Conservation (phyloP, 495 filamentous ascomycete genomes). For the Achaetomiella virescens region DNA sequence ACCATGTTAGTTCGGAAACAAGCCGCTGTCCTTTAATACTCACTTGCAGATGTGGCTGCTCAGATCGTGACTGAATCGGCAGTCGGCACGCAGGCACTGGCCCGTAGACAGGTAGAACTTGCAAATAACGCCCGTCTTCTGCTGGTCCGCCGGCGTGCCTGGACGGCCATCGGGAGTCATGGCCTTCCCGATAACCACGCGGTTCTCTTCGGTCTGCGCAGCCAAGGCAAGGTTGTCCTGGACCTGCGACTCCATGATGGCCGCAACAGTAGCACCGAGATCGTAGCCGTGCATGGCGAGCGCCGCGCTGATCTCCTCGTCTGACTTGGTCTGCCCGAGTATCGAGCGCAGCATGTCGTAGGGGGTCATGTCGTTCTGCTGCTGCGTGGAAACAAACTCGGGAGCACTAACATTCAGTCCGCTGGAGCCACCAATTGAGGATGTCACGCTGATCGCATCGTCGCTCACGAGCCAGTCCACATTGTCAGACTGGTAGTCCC, state of each 20-base stretch:
- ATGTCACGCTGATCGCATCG: slow-evolving; percentile 73
- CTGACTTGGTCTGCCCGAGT: slow-evolving; percentile 76
- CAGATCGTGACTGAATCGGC: slow-evolving; percentile 92
- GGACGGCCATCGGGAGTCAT: slow-evolving; percentile 68
- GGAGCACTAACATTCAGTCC: slow-evolving; percentile 70
- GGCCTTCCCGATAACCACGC: slow-evolving; percentile 79
- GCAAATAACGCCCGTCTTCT: slow-evolving; percentile 80
- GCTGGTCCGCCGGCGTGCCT: slow-evolving; percentile 62
- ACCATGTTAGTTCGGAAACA: slow-evolving; percentile 20
- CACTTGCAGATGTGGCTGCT: slow-evolving; percentile 98
- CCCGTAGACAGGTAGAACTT: slow-evolving; percentile 93
- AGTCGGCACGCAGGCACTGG: slow-evolving; percentile 89
- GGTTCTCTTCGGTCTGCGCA: slow-evolving; percentile 43
- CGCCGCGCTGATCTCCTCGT: slow-evolving; percentile 88
- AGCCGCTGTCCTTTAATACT: slow-evolving; percentile 34
- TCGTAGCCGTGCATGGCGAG: slow-evolving; percentile 89
- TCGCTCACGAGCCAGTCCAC: slow-evolving; percentile 96
- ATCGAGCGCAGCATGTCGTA: slow-evolving; percentile 98
- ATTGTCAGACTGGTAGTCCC: slow-evolving; percentile 85
- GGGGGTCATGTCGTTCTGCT: slow-evolving; percentile 86
- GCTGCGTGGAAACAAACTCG: slow-evolving; percentile 60
- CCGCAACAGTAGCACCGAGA: slow-evolving; percentile 78
- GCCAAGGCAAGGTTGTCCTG: slow-evolving; percentile 37
- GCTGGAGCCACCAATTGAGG: slow-evolving; percentile 56
- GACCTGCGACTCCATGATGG: slow-evolving; percentile 64